Conservation (phyloP, 1,139 yeast species). For the Scheffersomyces lignicola region DNA sequence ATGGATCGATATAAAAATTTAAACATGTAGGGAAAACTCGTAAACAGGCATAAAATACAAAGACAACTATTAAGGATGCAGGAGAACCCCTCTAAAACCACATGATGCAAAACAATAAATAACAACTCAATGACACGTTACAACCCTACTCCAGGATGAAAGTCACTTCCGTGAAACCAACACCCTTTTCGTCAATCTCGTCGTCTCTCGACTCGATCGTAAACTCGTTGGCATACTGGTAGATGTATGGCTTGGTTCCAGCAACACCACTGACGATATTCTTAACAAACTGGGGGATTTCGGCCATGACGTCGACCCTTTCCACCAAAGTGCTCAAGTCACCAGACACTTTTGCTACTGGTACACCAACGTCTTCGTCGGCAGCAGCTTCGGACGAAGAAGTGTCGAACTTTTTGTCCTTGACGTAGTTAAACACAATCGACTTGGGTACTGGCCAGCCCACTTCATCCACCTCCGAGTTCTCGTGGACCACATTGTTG, state of each 20-base stretch:
- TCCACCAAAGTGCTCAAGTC: slow-evolving; percentile 64
- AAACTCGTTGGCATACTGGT: slow-evolving; percentile 75
- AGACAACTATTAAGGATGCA: background rate
- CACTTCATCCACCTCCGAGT: slow-evolving; percentile 65
- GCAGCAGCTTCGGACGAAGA: background rate
- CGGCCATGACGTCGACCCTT: slow-evolving; percentile 97
- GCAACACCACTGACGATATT: slow-evolving; percentile 92
- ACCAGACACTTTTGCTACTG: slow-evolving; percentile 51
- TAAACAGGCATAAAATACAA: background rate
- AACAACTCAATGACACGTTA: background rate
- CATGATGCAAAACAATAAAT: too few relatives aligned
- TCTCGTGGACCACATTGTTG: slow-evolving; percentile 64
- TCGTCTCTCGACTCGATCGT: slow-evolving; percentile 25
- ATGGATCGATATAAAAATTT: too few relatives aligned
- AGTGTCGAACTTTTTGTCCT: slow-evolving; percentile 23
- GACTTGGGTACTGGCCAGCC: slow-evolving; percentile 90
- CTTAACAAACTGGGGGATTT: slow-evolving; percentile 91
- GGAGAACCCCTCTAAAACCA: background rate
- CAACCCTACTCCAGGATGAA: slow-evolving; percentile 58
- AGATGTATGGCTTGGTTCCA: slow-evolving; percentile 93
- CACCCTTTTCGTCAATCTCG: slow-evolving; percentile 52
- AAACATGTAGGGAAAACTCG: slow-evolving; percentile 1
- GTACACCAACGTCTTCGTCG: slow-evolving; percentile 16
- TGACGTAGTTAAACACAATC: slow-evolving; percentile 61
- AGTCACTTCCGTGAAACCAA: slow-evolving; percentile 81